These are phyloP conservation scores for Cicer bijugum DNA, from an alignment of 306 rosid genomes.

Conservation along the genomic window DNA sequence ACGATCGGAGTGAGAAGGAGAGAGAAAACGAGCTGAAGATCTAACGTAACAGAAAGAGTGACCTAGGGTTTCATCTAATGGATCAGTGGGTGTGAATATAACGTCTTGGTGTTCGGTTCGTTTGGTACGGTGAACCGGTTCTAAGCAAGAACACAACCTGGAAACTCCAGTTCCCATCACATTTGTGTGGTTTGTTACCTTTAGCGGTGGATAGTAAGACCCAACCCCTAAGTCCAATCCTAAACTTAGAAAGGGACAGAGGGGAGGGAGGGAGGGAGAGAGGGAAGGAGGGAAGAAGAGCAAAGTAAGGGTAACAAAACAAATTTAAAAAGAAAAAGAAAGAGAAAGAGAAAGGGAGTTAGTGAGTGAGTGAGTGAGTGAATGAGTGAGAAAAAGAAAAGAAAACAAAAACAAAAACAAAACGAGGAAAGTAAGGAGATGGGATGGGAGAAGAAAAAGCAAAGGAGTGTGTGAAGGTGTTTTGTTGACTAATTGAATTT, in stretches of 20 bases:
- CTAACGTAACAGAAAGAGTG: conserved; percentile 96
- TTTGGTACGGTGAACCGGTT: conserved; percentile 57
- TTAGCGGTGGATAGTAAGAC: background rate
- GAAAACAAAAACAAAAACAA: conserved; percentile 24
- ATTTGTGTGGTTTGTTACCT: conserved; percentile 53
- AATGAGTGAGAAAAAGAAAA: background rate
- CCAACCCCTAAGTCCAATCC: conserved; percentile 34
- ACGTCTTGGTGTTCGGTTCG: conserved; percentile 54
- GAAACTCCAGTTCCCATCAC: conserved; percentile 94
- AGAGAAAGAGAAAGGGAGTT: background rate
- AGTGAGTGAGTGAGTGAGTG: background rate
- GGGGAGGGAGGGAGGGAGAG: conserved; percentile 4
- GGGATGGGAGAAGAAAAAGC: conserved; percentile 31
- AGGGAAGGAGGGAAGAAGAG: background rate
- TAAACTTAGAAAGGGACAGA: conserved; percentile 33
- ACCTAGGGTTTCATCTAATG: conserved; percentile 95
- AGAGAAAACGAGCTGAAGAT: conserved; percentile 81
- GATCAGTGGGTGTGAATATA: conserved; percentile 60
- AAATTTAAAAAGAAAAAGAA: background rate
- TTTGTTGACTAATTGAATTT: background rate
- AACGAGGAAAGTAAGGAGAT: conserved; percentile 40
- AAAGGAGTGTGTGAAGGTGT: background rate
- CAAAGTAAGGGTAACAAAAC: background rate
- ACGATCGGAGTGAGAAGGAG: conserved; percentile 85
- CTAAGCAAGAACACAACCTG: conserved; percentile 68